A percentile compares a stretch with the other conserved stretches of the same genome.
Evolutionary conservation across 2,329 filamentous ascomycete species (phyloP).

Genomic region (Verticillium nubilum): DNA sequence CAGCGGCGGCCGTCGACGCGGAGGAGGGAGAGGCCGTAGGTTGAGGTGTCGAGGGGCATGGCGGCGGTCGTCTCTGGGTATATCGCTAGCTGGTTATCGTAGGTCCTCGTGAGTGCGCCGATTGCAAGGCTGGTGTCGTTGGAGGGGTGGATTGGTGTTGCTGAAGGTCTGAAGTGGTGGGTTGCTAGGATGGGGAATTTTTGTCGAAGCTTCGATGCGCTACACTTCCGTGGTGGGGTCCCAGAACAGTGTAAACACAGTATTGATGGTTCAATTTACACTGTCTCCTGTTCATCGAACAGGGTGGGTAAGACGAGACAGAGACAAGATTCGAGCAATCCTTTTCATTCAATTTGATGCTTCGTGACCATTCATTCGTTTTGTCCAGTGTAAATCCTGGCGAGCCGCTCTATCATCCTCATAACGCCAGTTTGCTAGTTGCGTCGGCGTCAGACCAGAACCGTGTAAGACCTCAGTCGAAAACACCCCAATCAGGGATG

Average conservation of each 20-base stretch:
- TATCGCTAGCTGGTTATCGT: not conserved
- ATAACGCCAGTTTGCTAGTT: no score
- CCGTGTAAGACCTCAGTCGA: no score
- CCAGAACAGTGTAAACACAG: not conserved
- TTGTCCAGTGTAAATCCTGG: no score
- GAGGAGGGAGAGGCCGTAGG: conserved; percentile 80
- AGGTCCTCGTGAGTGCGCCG: not conserved
- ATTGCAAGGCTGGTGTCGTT: not conserved
- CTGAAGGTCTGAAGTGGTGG: not conserved
- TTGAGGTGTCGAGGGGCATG: conserved; percentile 94
- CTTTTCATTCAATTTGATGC: no score
- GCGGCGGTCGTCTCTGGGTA: conserved; percentile 9
- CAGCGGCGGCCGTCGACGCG: conserved; percentile 82
- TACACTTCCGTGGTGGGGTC: not conserved
- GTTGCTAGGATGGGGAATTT: not conserved
- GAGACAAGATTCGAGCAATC: not conserved
- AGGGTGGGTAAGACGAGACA: not conserved
- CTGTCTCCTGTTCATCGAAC: no score
- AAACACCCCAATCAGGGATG: not conserved
- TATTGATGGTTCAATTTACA: no score
- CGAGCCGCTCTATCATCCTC: no score
- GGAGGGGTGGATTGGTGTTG: not conserved
- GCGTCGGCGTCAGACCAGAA: no score
- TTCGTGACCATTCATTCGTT: no score
- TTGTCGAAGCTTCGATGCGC: not conserved